Percentiles rank a stretch among this genome's conserved stretches.
These are phyloP conservation scores for Cercospora nicotianae DNA, from an alignment of 2,329 filamentous ascomycete genomes.

Conservation along the genomic window DNA sequence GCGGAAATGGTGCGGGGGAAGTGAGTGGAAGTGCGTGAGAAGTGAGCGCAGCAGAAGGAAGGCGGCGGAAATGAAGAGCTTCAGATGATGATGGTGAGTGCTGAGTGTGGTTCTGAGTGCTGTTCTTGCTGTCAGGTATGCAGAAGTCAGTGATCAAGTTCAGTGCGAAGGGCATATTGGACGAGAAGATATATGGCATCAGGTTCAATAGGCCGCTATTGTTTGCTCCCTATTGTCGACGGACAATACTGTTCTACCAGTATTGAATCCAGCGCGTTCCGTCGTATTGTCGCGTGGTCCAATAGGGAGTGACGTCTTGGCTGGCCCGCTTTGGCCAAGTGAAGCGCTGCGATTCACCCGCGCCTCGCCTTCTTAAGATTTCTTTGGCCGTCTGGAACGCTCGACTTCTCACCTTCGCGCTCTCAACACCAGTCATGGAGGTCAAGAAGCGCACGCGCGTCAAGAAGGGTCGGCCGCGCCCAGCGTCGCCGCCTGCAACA, in stretches of 20 bases:
- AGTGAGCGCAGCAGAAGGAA: not conserved
- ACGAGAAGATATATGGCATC: not conserved
- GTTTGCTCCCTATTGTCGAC: not conserved
- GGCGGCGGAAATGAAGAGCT: not conserved
- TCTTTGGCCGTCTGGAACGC: not conserved
- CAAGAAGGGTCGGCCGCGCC: not conserved
- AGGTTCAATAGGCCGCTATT: not conserved
- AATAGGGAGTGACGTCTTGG: not conserved
- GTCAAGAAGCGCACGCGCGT: not conserved
- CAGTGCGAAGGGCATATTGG: not conserved
- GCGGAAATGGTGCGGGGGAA: not conserved
- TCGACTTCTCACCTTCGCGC: not conserved
- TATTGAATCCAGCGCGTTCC: not conserved
- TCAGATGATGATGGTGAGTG: not conserved
- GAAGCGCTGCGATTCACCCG: not conserved
- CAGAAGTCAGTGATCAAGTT: not conserved
- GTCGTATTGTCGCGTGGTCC: not conserved
- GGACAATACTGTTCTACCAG: not conserved
- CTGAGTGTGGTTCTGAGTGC: not conserved
- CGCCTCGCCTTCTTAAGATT: not conserved
- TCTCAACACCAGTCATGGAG: not conserved
- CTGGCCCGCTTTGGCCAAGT: not conserved
- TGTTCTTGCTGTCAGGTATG: not conserved
- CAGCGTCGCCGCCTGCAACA: not conserved
- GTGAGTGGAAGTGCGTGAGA: not conserved